phyloP scores from a whole-genome alignment of 1,284 basidiomycete genomes.

The Meripilus lineatus region DNA sequence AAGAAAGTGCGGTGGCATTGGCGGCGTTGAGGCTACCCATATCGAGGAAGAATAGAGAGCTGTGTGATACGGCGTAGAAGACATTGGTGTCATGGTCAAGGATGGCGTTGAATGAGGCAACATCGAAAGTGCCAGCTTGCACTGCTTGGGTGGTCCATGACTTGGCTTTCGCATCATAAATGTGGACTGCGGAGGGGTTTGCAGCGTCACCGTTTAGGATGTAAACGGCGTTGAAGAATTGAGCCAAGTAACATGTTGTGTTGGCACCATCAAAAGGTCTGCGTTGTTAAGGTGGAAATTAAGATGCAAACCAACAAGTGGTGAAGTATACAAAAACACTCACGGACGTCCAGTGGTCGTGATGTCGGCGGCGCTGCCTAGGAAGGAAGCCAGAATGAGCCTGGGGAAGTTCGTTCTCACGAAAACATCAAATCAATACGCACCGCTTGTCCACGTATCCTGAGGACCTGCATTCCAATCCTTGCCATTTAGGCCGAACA shows the following conservation, averaged over 20 bases:
- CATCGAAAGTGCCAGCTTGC: constrained; percentile 49
- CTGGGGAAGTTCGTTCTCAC: not conserved
- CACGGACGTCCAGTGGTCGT: constrained; percentile 66
- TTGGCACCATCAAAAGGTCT: constrained; percentile 66
- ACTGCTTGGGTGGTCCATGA: constrained; percentile 63
- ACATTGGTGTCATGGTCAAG: constrained; percentile 89
- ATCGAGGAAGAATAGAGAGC: constrained; percentile 61
- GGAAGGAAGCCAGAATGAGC: constrained; percentile 2
- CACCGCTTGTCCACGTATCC: constrained; percentile 58
- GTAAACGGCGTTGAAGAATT: constrained; percentile 78
- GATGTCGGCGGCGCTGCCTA: constrained; percentile 57
- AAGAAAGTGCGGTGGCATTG: constrained; percentile 47
- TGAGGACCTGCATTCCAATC: constrained; percentile 70
- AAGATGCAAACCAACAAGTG: constrained; percentile 3
- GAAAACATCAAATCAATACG: constrained; percentile 13
- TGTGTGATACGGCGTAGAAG: constrained; percentile 65
- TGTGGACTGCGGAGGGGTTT: constrained; percentile 59
- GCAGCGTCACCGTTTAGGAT: constrained; percentile 70
- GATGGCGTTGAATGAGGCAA: constrained; percentile 53
- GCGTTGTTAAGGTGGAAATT: constrained; percentile 5
- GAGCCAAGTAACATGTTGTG: constrained; percentile 70
- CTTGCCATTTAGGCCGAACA: constrained; percentile 69
- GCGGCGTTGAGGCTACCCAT: constrained; percentile 61
- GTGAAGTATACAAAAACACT: constrained; percentile 22
- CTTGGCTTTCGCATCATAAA: constrained; percentile 59